Conservation (phyloP, 345 rosid species). For the Moringa oleifera region DNA sequence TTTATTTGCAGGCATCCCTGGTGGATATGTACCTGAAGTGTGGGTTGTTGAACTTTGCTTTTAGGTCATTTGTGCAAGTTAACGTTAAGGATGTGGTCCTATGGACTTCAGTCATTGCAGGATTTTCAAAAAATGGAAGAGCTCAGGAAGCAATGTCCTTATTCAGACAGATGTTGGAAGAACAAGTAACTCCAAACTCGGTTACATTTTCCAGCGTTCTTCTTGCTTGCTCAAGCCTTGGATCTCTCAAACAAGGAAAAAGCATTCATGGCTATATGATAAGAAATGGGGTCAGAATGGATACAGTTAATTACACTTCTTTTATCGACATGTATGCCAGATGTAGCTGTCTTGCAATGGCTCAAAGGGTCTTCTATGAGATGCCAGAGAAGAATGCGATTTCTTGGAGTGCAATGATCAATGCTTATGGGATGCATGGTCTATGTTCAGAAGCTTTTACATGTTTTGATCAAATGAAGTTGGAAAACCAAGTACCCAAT, state of each 20-base stretch:
- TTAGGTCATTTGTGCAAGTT: constrained; percentile 30
- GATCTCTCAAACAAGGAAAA: constrained; percentile 41
- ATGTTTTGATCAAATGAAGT: constrained; percentile 40
- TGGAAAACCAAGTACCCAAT: constrained; percentile 26
- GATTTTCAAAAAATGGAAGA: constrained; percentile 39
- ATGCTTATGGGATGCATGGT: constrained; percentile 53
- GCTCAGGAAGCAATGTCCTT: constrained; percentile 35
- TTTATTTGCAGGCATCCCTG: constrained; percentile 33
- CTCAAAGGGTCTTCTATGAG: constrained; percentile 25
- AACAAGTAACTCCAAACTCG: constrained; percentile 36
- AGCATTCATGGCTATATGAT: constrained; percentile 45
- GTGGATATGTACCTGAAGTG: constrained; percentile 53
- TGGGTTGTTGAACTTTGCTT: constrained; percentile 27
- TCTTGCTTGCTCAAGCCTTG: constrained; percentile 45
- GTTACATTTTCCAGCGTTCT: constrained; percentile 38
- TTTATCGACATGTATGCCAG: constrained; percentile 53
- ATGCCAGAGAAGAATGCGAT: too few relatives aligned
- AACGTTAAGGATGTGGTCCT: constrained; percentile 42
- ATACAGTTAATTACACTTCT: constrained; percentile 31
- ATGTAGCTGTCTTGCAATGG: constrained; percentile 36
- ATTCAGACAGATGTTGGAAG: constrained; percentile 46
- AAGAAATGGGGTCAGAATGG: constrained; percentile 37
- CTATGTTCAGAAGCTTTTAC: constrained; percentile 36
- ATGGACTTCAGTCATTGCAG: constrained; percentile 54
- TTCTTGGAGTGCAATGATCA: too few relatives aligned